Conservation (phyloP, 345 rosid genomes). For the Moricandia arvensis region DNA sequence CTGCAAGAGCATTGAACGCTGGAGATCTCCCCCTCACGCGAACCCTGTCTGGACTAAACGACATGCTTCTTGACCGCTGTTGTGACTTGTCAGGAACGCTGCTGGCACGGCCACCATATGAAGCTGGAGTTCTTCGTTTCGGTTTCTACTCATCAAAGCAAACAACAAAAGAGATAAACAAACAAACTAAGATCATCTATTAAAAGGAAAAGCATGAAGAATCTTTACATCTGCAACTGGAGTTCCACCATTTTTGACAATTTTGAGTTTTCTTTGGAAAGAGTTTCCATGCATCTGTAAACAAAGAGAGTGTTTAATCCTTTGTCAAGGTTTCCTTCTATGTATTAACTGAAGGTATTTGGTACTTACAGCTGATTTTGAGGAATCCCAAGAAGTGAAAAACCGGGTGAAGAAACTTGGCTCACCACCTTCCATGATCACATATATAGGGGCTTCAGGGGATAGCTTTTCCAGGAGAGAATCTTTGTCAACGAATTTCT, state of each 20-base stretch:
- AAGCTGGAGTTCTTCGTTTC: constrained; percentile 72
- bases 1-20: constrained; percentile 42
- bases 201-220: constrained; percentile 4
- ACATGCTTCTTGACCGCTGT: constrained; percentile 41
- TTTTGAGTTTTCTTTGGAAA: constrained; percentile 83
- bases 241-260: constrained; percentile 76
- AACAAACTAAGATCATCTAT: constrained; percentile 16
- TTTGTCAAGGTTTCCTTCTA: neutral
- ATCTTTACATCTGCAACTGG: constrained; percentile 69
- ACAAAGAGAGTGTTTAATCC: constrained; percentile 17
- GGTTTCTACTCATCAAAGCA: constrained; percentile 60
- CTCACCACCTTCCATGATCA: constrained; percentile 89
- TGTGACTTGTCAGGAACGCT: constrained; percentile 44
- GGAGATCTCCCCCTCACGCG: constrained; percentile 42
- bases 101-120: constrained; percentile 83
- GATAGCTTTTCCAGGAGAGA: constrained; percentile 73
- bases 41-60: constrained; percentile 43
- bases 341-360: neutral
- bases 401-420: constrained; percentile 92
- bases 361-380: constrained; percentile 71
- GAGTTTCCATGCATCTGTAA: constrained; percentile 95
- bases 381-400: constrained; percentile 80
- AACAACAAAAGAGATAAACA: neutral
- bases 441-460: constrained; percentile 67
- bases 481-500: constrained; percentile 88